A percentile compares a stretch with the other conserved stretches of the same genome.
These are phyloP conservation scores for Fraxinus ornus DNA, from an alignment of 305 asterid genomes.

Conservation along the genomic window DNA sequence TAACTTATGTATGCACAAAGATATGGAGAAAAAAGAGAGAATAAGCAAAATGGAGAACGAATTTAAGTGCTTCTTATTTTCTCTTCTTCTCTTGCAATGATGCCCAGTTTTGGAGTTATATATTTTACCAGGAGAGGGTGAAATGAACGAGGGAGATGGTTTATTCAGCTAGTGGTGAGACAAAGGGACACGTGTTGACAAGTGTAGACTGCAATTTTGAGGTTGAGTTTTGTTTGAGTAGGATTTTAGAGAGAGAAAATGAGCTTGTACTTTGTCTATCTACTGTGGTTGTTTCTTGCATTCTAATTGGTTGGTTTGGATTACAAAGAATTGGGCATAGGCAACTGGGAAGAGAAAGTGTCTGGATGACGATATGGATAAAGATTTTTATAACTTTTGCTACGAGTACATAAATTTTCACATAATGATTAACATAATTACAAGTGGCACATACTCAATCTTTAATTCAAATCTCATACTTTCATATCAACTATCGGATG, in stretches of 20 bases:
- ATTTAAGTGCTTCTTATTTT: not conserved
- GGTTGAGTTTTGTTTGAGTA: constrained; percentile 41
- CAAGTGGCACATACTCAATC: no score
- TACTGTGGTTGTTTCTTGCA: constrained; percentile 37
- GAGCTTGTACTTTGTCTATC: constrained; percentile 33
- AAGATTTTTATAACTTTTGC: no score
- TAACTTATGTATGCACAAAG: not conserved
- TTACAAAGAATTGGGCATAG: constrained; percentile 36
- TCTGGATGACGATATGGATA: constrained; percentile 41
- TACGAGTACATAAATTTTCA: no score
- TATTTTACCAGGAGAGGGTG: constrained; percentile 19
- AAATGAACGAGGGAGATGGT: constrained; percentile 24
- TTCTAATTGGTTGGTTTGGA: constrained; percentile 77
- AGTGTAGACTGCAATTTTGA: constrained; percentile 36
- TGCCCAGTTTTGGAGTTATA: constrained; percentile 17
- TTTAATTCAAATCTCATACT: no score
- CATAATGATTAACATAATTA: no score
- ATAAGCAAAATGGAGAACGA: not conserved
- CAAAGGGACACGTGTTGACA: constrained; percentile 62
- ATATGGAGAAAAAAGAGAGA: not conserved
- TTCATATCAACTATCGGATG: no score
- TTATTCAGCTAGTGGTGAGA: constrained; percentile 53
- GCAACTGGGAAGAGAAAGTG: constrained; percentile 22
- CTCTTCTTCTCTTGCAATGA: not conserved
- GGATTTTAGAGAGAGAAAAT: constrained; percentile 23